These are phyloP conservation scores for Pseudognaphalium luteoalbum DNA, from an alignment of 129 eudicot genomes.

Conservation along the genomic window DNA sequence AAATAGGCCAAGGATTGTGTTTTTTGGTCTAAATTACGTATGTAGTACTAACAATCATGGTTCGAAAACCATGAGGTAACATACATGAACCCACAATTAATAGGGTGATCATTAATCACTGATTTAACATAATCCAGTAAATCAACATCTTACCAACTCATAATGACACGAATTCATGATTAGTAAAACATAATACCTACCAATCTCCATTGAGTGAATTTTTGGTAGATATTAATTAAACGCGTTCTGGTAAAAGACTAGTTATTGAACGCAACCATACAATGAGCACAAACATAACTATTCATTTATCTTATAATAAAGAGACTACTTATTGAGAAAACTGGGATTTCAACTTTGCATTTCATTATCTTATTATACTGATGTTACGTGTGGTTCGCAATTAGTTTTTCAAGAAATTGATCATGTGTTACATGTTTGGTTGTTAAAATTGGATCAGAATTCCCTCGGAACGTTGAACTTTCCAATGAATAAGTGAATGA, in stretches of 20 bases:
- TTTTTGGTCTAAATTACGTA: neutral
- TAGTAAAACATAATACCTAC: neutral
- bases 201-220: neutral
- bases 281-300: neutral
- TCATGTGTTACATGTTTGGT: too few relatives aligned
- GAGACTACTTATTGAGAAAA: too few relatives aligned
- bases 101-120: neutral
- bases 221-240: neutral
- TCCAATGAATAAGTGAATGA: too few relatives aligned
- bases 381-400: neutral
- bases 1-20: too few relatives aligned
- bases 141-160: neutral
- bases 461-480: too few relatives aligned
- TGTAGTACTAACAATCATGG: neutral
- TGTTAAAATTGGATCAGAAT: too few relatives aligned
- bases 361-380: neutral
- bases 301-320: neutral
- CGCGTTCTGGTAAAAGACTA: neutral
- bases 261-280: neutral
- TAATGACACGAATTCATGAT: neutral
- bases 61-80: neutral
- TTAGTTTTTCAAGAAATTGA: too few relatives aligned
- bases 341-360: neutral
- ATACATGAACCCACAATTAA: neutral
- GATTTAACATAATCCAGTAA: neutral